These are phyloP conservation scores for Immersiporthe knoxdaviesiana DNA, from an alignment of 2,329 filamentous ascomycete genomes.

Conservation along the genomic window DNA sequence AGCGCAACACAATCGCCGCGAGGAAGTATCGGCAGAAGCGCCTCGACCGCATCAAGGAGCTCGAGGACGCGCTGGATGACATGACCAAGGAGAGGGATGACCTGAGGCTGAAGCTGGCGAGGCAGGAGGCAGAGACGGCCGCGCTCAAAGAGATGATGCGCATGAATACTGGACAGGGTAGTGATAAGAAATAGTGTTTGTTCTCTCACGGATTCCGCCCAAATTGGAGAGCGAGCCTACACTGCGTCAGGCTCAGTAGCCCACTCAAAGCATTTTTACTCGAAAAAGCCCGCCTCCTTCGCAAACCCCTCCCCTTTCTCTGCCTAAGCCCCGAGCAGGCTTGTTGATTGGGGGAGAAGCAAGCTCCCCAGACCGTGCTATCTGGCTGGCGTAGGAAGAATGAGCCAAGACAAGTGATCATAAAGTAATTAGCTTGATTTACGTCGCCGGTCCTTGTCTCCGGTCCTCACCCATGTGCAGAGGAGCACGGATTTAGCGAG, in stretches of 20 bases:
- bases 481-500: neutral
- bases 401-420: neutral
- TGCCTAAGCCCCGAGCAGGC: no score
- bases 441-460: no score
- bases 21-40: constrained; percentile 67
- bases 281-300: no score
- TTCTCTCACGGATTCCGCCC: neutral
- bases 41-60: constrained; percentile 59
- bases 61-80: constrained; percentile 57
- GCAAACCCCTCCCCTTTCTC: no score
- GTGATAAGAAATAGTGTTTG: constrained; percentile 13
- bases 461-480: neutral
- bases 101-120: constrained; percentile 57
- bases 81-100: constrained; percentile 60
- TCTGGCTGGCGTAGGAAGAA: neutral
- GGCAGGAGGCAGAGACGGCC: constrained; percentile 62
- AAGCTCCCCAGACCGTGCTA: neutral
- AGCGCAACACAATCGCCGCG: constrained; percentile 65
- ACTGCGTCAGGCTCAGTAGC: neutral
- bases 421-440: no score
- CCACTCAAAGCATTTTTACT: no score
- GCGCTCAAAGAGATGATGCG: constrained; percentile 52
- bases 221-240: neutral
- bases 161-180: constrained; percentile 25
- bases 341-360: no score